Percentiles rank a stretch among this genome's conserved stretches.
These are phyloP conservation scores for Vishniacozyma victoriae DNA, from an alignment of 768 basidiomycete species.

Conservation along the genomic window DNA sequence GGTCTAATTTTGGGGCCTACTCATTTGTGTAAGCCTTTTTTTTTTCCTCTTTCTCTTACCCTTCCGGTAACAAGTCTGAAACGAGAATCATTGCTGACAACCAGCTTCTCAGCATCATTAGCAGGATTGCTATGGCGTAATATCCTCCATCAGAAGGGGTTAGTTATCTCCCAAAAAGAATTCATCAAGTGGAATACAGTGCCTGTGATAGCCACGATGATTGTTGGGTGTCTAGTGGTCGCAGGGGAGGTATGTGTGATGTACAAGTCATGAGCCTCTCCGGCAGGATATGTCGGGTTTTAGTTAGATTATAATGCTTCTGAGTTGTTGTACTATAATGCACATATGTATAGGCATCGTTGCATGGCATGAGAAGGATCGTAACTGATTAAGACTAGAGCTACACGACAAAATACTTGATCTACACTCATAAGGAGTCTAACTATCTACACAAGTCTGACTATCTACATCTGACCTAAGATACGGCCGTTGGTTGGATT, in stretches of 20 bases:
- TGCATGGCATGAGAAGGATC: too few relatives aligned
- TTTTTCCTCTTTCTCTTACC: too few relatives aligned
- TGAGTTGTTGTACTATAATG: neutral
- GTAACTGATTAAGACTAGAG: too few relatives aligned
- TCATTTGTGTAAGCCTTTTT: constrained; percentile 57
- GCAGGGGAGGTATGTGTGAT: constrained; percentile 61
- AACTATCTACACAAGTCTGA: too few relatives aligned
- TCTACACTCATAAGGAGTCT: too few relatives aligned
- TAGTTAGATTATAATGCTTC: neutral
- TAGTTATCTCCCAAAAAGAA: constrained; percentile 56
- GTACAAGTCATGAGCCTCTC: constrained; percentile 31
- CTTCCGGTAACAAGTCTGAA: neutral
- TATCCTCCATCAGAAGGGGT: constrained; percentile 68
- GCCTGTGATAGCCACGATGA: constrained; percentile 62
- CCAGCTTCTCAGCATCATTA: constrained; percentile 69
- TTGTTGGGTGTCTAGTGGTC: constrained; percentile 63
- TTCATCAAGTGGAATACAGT: constrained; percentile 71
- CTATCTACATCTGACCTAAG: too few relatives aligned
- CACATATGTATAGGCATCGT: neutral
- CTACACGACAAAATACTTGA: too few relatives aligned
- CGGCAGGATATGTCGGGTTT: too few relatives aligned
- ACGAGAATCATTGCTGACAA: neutral
- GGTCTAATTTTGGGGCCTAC: constrained; percentile 85
- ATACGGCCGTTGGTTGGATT: too few relatives aligned
- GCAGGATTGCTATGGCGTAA: constrained; percentile 78